Conservation (phyloP, 2,329 filamentous ascomycete genomes). For the Colletotrichum tamarilloi region DNA sequence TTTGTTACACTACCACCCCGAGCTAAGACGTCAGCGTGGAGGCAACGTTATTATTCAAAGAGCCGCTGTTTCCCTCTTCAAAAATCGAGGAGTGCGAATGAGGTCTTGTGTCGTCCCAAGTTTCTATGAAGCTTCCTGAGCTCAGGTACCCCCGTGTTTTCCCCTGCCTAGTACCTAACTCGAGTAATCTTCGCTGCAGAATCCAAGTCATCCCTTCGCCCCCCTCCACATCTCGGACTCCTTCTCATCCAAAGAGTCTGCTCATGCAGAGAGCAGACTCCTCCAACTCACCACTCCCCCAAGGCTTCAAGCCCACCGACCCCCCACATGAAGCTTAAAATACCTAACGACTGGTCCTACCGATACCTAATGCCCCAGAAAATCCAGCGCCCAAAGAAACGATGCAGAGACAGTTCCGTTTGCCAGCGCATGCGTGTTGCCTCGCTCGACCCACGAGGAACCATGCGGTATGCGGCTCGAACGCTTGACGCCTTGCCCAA, state of each 20-base stretch:
- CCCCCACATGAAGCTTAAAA: conserved; percentile 9
- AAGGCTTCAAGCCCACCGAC: not conserved
- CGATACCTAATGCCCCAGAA: not conserved
- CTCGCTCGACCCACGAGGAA: conserved; percentile 15
- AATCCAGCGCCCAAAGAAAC: not conserved
- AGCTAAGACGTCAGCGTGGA: not conserved
- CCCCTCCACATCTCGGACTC: not conserved
- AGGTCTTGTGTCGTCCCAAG: not conserved
- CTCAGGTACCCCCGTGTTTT: no score
- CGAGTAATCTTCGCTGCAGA: not conserved
- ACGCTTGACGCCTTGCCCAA: not conserved
- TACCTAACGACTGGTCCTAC: not conserved
- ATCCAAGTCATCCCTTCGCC: not conserved
- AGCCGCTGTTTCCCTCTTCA: conserved; percentile 5
- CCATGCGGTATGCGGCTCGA: not conserved
- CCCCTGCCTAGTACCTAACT: no score
- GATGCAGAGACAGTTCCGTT: not conserved
- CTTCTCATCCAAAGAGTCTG: not conserved
- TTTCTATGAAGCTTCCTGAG: not conserved
- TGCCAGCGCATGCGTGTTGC: not conserved
- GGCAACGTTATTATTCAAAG: not conserved
- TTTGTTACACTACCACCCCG: no score
- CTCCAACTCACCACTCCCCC: not conserved
- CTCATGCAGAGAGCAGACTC: not conserved
- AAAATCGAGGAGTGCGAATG: not conserved